A percentile compares a stretch with the other conserved stretches of the same genome.
Evolutionary conservation across 139 green algal species (phyloP).

Genomic region (Chlamydomonas applanata): DNA sequence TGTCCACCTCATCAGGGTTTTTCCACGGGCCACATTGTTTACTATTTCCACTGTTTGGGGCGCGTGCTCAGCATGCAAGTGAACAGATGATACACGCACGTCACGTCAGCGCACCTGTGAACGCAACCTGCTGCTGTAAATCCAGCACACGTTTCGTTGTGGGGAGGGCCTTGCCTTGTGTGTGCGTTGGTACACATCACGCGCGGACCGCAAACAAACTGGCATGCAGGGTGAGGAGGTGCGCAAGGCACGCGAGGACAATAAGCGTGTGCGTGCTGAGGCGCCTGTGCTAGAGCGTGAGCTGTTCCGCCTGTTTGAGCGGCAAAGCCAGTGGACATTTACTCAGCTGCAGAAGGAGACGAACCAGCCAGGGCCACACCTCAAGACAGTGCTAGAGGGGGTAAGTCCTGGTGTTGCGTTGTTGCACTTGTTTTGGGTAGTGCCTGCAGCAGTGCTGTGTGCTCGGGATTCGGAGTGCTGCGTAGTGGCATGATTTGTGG

Average conservation of each 20-base stretch:
- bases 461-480: too few species aligned
- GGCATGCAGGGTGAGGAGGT: conserved; percentile 10
- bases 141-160: background rate
- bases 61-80: too few species aligned
- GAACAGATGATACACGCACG: too few species aligned
- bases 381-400: conserved; percentile 49
- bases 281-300: conserved; percentile 38
- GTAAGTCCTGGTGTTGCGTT: conserved; percentile 5
- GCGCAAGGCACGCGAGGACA: background rate
- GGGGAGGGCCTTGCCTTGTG: background rate
- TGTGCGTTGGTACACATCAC: background rate
- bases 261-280: conserved; percentile 44
- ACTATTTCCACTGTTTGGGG: too few species aligned
- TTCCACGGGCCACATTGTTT: too few species aligned
- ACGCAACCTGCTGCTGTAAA: background rate
- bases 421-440: background rate
- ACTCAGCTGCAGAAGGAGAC: conserved; percentile 55
- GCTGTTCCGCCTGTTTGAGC: conserved; percentile 60
- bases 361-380: conserved; percentile 46
- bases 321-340: conserved; percentile 54
- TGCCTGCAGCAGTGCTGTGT: too few species aligned
- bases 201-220: too few species aligned
- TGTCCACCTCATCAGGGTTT: too few species aligned
- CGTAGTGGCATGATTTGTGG: background rate
- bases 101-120: background rate